These are phyloP conservation scores for Saccharomycopsis fermentans DNA, from an alignment of 805 yeast species.

Conservation along the genomic window DNA sequence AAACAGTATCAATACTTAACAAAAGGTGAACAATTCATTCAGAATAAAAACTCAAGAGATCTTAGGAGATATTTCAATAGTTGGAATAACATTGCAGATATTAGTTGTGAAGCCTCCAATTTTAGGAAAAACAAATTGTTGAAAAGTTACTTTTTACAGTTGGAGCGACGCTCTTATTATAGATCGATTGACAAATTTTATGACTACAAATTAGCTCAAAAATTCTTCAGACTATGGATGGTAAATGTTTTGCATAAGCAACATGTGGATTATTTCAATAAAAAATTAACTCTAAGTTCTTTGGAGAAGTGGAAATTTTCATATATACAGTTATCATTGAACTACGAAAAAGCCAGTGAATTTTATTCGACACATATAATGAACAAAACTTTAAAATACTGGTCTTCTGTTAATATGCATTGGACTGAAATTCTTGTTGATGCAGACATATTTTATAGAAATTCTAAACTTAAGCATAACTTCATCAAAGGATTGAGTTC, in stretches of 20 bases:
- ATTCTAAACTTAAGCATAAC: neutral
- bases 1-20: neutral
- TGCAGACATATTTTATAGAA: neutral
- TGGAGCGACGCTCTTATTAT: slow-evolving; percentile 4
- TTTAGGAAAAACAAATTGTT: slow-evolving; percentile 3
- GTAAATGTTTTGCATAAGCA: neutral
- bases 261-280: neutral
- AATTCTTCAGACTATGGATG: slow-evolving; percentile 4
- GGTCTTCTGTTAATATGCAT: neutral
- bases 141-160: neutral
- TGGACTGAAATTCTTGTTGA: neutral
- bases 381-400: slow-evolving; percentile 1
- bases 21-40: neutral
- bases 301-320: slow-evolving; percentile 8
- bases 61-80: neutral
- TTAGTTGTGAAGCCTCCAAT: slow-evolving; percentile 4
- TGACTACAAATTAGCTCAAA: neutral
- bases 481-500: neutral
- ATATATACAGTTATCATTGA: neutral
- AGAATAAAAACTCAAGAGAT: neutral
- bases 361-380: neutral
- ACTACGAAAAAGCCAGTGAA: neutral
- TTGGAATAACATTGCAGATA: slow-evolving; percentile 3
- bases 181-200: slow-evolving; percentile 3
- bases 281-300: neutral